These are phyloP conservation scores for Castanopsis chinensis DNA, from an alignment of 306 rosid genomes.

Conservation along the genomic window DNA sequence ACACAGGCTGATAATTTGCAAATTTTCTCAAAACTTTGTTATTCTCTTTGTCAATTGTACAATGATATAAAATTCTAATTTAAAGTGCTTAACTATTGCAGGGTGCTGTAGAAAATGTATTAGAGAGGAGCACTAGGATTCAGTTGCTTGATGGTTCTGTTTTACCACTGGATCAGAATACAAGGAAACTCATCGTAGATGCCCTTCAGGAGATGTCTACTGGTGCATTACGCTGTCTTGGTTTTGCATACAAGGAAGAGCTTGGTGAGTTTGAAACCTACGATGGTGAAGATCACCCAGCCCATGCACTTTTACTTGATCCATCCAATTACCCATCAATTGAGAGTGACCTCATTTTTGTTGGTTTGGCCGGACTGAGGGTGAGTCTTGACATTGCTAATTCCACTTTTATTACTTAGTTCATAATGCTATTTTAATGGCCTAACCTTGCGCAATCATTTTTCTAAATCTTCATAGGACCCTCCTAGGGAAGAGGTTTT, in stretches of 20 bases:
- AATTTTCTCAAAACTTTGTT: background rate
- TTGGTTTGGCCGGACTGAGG: slow-evolving; percentile 85
- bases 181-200: slow-evolving; percentile 52
- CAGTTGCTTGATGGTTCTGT: slow-evolving; percentile 75
- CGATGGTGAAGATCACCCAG: slow-evolving; percentile 82
- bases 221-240: slow-evolving; percentile 83
- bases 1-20: background rate
- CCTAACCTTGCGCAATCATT: slow-evolving; percentile 7
- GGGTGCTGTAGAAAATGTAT: slow-evolving; percentile 88
- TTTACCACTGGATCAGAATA: slow-evolving; percentile 52
- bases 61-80: background rate
- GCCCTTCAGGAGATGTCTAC: slow-evolving; percentile 86
- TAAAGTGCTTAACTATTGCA: slow-evolving; percentile 31
- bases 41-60: background rate
- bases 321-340: slow-evolving; percentile 79
- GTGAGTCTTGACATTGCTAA: slow-evolving; percentile 49
- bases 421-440: background rate
- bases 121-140: slow-evolving; percentile 75
- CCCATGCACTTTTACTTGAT: slow-evolving; percentile 80
- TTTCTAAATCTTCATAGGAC: slow-evolving; percentile 50
- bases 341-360: slow-evolving; percentile 79
- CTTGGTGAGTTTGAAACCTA: slow-evolving; percentile 49
- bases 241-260: slow-evolving; percentile 91
- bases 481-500: slow-evolving; percentile 90
- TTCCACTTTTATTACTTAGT: slow-evolving; percentile 7